Evolutionary conservation across 1,139 yeast genomes (phyloP).

Genomic region (Suhomyces anneliseae): DNA sequence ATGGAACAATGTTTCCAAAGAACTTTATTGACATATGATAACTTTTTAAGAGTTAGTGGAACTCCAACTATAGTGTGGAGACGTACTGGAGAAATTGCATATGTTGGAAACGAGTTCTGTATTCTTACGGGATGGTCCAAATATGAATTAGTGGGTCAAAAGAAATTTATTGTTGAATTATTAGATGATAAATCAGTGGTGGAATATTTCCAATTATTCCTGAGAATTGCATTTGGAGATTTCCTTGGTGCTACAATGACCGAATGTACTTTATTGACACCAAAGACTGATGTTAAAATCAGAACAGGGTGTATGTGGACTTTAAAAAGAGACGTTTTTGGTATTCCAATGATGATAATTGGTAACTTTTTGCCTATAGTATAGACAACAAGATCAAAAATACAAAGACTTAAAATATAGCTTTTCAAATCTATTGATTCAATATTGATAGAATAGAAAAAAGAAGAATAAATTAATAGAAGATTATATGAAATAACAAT

Average conservation of each 20-base stretch:
- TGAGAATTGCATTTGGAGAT: conserved; percentile 88
- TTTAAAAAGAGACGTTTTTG: conserved; percentile 62
- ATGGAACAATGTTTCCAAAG: conserved; percentile 97
- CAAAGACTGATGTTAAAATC: conserved; percentile 48
- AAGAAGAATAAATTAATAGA: too few species aligned
- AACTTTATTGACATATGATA: conserved; percentile 83
- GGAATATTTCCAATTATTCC: conserved; percentile 83
- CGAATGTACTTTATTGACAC: conserved; percentile 73
- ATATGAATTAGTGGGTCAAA: conserved; percentile 58
- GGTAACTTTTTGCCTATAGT: conserved; percentile 86
- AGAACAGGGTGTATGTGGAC: conserved; percentile 89
- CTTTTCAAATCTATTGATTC: too few species aligned
- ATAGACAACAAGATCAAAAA: conserved; percentile 13
- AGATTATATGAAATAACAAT: too few species aligned
- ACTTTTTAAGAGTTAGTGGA: conserved; percentile 78
- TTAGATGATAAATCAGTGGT: conserved; percentile 86
- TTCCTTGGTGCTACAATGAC: conserved; percentile 89
- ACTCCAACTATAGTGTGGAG: conserved; percentile 97
- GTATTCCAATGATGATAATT: conserved; percentile 84
- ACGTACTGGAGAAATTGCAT: conserved; percentile 91
- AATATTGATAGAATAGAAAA: too few species aligned
- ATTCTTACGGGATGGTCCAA: conserved; percentile 86
- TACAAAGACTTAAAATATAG: too few species aligned
- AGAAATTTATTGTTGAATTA: conserved; percentile 81
- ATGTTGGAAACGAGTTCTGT: conserved; percentile 90